Conservation (phyloP, 164 flowering plant species). For the Liquidambar formosana region DNA sequence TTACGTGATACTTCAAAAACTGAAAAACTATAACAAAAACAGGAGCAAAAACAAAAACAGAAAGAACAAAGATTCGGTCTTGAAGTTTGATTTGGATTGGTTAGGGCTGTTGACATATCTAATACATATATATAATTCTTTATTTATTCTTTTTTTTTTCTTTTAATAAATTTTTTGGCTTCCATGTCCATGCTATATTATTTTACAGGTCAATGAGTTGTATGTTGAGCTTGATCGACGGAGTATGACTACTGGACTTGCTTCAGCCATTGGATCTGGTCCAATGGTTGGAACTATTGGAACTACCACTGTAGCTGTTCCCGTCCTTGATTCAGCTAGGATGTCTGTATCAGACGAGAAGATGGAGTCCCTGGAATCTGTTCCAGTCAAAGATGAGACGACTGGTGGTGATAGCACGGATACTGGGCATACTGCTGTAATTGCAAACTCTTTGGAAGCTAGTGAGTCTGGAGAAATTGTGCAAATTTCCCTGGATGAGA, state of each 20-base stretch:
- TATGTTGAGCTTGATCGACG: constrained; percentile 40
- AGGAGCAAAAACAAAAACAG: no score
- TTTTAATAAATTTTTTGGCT: background rate
- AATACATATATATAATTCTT: no score
- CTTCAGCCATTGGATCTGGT: constrained; percentile 18
- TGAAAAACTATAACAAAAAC: no score
- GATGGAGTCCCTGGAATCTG: constrained; percentile 17
- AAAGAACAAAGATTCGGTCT: no score
- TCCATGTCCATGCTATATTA: background rate
- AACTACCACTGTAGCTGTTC: constrained; percentile 10
- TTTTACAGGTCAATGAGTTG: constrained; percentile 67
- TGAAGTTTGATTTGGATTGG: no score
- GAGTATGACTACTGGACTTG: constrained; percentile 7
- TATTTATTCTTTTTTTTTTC: constrained; percentile 1
- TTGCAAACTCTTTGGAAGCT: constrained; percentile 22
- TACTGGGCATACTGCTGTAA: constrained; percentile 6
- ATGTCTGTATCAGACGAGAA: constrained; percentile 11
- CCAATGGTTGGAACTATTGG: constrained; percentile 11
- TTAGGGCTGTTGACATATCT: no score
- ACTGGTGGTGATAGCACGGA: background rate
- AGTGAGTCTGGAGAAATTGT: constrained; percentile 59
- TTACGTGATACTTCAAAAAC: background rate
- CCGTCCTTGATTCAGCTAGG: constrained; percentile 16
- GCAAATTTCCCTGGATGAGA: constrained; percentile 63
- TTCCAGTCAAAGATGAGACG: constrained; percentile 17